Evolutionary conservation across 139 green algal genomes (phyloP), one percentile per base, ranked within the genome.

Genomic region (Eudorina sp.): DNA sequence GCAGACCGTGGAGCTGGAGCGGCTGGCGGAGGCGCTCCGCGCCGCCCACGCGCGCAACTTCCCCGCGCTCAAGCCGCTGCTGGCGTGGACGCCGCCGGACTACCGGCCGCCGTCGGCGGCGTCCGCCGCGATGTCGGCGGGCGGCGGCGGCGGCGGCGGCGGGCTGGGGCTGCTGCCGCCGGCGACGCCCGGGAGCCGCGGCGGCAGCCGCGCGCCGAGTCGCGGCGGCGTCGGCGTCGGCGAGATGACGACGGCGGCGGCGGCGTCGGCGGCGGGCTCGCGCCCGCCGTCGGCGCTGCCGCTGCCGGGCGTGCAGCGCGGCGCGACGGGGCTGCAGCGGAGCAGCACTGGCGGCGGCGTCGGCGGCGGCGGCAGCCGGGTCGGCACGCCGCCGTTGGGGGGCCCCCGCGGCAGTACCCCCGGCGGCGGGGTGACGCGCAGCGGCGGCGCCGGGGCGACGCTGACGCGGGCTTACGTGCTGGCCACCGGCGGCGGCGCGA

Each of bases 391-490:
- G 48, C 43, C 74, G 46, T 29, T 66, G 46, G n/a, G n/a, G n/a
- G n/a, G n/a, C 43, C 7, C 8, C 45, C 74, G 27, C 77, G 53
- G n/a, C 14, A 64, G 46, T 31, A 53, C 53, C 53, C 23, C 62
- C 16, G 27, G 36, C 27, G 36, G 51, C 51, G 31, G 74, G 14
- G 9, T 72, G 34, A 45, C 53, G 19, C 77, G n/a, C 55, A 85
- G 78, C 78, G 78, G 78, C 29, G 78, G 78, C 53, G 78, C 78
- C 34, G 78, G 78, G 0, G 78, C 78, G 29, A 60, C 55, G 38
- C 78, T 85, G 78, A 60, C 78, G 40, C 55, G 78, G 27, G 78
- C 78, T 38, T 85, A 85, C 29, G 78, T 43, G 40, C 46, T 79
- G 9, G 70, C 45, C 74, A 82, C 34, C 13, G 46, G 45, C n/a